phyloP scores from a whole-genome alignment of 257 asterid species.

The Nicotiana noctiflora region DNA sequence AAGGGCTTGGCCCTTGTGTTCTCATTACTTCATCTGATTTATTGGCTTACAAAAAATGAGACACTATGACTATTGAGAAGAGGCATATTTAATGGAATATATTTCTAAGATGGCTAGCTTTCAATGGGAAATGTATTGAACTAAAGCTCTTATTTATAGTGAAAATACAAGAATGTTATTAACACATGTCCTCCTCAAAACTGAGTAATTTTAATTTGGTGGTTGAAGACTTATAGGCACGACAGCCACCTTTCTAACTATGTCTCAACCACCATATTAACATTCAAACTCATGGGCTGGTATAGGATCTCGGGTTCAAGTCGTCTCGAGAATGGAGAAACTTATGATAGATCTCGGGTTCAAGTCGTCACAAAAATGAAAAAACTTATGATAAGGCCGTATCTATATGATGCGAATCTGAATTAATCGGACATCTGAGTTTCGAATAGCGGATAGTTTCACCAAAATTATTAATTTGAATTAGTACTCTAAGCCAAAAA shows the following conservation, averaged over 20 bases:
- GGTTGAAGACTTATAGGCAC: background rate
- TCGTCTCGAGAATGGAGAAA: too few relatives aligned
- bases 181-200: background rate
- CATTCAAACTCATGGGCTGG: too few relatives aligned
- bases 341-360: too few relatives aligned
- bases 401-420: too few relatives aligned
- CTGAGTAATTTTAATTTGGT: background rate
- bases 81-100: background rate
- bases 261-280: background rate
- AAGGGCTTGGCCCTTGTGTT: background rate
- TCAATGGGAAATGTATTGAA: background rate
- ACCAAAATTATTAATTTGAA: too few relatives aligned
- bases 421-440: too few relatives aligned
- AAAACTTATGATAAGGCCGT: too few relatives aligned
- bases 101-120: background rate
- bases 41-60: background rate
- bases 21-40: background rate
- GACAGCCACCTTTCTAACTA: background rate
- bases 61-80: background rate
- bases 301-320: too few relatives aligned
- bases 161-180: background rate
- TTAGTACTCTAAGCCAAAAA: too few relatives aligned
- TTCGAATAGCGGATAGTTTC: too few relatives aligned
- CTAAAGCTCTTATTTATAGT: conserved; percentile 1
- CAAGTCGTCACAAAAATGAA: too few relatives aligned